A percentile compares a stretch with the other conserved stretches of the same genome.
phyloP scores from a whole-genome alignment of 148 eudicot genomes.

The Chenopodium suecicum region DNA sequence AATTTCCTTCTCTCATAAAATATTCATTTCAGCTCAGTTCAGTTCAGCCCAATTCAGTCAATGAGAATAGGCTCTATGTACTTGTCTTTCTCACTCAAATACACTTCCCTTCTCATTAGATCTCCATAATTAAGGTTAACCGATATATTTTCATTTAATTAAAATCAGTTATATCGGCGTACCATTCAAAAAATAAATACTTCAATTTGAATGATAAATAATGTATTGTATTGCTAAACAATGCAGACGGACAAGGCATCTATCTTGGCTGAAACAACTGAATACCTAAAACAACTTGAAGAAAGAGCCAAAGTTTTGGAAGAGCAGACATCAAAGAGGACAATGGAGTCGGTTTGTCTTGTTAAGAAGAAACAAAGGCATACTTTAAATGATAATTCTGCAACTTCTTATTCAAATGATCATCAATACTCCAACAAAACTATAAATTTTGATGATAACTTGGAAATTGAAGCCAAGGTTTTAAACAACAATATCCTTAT shows the following conservation, averaged over 20 bases:
- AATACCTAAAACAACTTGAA: constrained; percentile 68
- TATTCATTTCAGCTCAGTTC: too few species aligned
- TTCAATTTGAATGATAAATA: too few species aligned
- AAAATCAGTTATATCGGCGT: too few species aligned
- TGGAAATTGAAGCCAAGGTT: constrained; percentile 36
- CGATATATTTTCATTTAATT: too few species aligned
- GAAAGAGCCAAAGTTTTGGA: constrained; percentile 49
- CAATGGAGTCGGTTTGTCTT: constrained; percentile 41
- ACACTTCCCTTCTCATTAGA: too few species aligned
- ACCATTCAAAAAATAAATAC: too few species aligned
- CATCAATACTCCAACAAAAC: neutral
- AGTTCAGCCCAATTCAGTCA: too few species aligned
- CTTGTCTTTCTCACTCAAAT: too few species aligned
- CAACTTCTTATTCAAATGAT: neutral
- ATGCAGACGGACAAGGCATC: constrained; percentile 52
- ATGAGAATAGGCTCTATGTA: too few species aligned
- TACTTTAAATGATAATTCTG: neutral
- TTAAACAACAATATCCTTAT: constrained; percentile 29
- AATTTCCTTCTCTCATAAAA: too few species aligned
- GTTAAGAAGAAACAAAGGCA: constrained; percentile 36
- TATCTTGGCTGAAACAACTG: constrained; percentile 64
- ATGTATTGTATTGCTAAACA: neutral
- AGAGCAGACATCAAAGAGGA: constrained; percentile 30
- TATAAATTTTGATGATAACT: neutral
- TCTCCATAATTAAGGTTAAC: too few species aligned